Conservation (phyloP, 495 filamentous ascomycete species). For the Oleoguttula mirabilis region DNA sequence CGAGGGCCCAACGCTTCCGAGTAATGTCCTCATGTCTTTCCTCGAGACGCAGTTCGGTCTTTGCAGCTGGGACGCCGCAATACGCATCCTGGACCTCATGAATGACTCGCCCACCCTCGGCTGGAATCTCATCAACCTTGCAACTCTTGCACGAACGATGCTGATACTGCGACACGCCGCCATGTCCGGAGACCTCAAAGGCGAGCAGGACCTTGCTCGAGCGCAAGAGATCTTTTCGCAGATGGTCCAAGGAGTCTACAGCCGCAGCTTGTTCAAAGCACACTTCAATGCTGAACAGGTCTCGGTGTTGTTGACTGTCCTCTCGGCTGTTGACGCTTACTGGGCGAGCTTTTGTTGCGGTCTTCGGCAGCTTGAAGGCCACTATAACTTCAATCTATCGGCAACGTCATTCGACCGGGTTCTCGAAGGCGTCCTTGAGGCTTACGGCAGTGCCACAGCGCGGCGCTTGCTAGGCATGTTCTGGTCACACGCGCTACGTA, state of each 20-base stretch:
- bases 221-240: no score
- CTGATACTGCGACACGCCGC: neutral
- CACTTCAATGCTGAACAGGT: no score
- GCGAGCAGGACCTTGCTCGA: no score
- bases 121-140: constrained; percentile 20
- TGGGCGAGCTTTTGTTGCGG: constrained; percentile 13
- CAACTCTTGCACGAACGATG: constrained; percentile 19
- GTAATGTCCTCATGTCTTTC: constrained; percentile 38
- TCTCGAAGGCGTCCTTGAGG: constrained; percentile 38
- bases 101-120: constrained; percentile 21
- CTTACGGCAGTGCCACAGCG: constrained; percentile 34
- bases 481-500: constrained; percentile 24
- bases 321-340: constrained; percentile 1
- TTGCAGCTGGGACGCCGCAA: constrained; percentile 38
- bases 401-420: constrained; percentile 36
- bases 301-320: neutral
- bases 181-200: no score
- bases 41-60: constrained; percentile 38
- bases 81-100: constrained; percentile 34
- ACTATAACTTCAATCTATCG: constrained; percentile 2
- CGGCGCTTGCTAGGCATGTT: constrained; percentile 33
- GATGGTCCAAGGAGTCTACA: no score
- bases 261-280: no score
- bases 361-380: neutral
- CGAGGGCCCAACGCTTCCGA: constrained; percentile 6